phyloP scores from a whole-genome alignment of 495 filamentous ascomycete genomes.

The Neurospora africana region DNA sequence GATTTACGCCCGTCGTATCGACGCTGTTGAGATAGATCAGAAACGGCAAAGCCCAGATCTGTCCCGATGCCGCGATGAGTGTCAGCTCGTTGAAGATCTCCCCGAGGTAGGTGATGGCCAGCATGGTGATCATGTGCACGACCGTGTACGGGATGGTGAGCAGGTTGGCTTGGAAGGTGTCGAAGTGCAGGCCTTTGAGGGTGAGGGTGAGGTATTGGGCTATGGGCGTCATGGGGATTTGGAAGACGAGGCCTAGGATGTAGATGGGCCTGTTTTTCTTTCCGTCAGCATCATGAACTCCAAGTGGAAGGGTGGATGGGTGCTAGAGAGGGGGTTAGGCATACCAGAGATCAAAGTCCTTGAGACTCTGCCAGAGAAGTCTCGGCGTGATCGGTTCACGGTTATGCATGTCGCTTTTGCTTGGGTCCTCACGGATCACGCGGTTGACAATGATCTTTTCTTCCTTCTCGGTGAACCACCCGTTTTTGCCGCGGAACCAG shows the following conservation, averaged over 20 bases:
- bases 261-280: slow-evolving; percentile 46
- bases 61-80: slow-evolving; percentile 31
- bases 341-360: slow-evolving; percentile 64
- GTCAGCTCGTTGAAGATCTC: slow-evolving; percentile 43
- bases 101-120: slow-evolving; percentile 37
- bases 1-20: slow-evolving; percentile 32
- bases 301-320: neutral
- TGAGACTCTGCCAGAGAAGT: slow-evolving; percentile 50
- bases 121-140: slow-evolving; percentile 33
- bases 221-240: slow-evolving; percentile 48
- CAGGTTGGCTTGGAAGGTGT: slow-evolving; percentile 56
- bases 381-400: slow-evolving; percentile 52
- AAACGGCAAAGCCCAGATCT: slow-evolving; percentile 48
- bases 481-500: slow-evolving; percentile 57
- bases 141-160: slow-evolving; percentile 30
- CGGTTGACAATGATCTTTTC: slow-evolving; percentile 65
- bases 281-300: neutral
- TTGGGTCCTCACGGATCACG: slow-evolving; percentile 59
- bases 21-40: slow-evolving; percentile 42
- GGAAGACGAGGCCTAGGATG: slow-evolving; percentile 50
- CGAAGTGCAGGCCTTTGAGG: slow-evolving; percentile 50
- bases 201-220: slow-evolving; percentile 56
- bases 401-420: slow-evolving; percentile 52
- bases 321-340: neutral
- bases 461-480: slow-evolving; percentile 60